phyloP scores from a whole-genome alignment of 2,329 filamentous ascomycete species.

The Pseudocercospora cruenta region DNA sequence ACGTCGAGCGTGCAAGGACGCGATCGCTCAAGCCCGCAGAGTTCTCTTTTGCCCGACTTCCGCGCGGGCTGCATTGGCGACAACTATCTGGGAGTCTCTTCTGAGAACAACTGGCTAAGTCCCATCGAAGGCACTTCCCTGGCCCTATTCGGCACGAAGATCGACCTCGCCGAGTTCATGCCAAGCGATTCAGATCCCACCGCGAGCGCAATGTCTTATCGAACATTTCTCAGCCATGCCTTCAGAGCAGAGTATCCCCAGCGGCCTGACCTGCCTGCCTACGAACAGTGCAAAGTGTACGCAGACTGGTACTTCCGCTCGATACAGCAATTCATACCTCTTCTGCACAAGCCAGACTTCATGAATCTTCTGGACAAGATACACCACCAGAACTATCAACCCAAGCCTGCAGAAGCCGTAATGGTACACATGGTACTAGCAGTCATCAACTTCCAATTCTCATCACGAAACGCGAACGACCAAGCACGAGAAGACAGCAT shows the following conservation, averaged over 20 bases:
- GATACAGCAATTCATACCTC: slow-evolving; percentile 71
- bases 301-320: slow-evolving; percentile 76
- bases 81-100: slow-evolving; percentile 68
- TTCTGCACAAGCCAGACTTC: slow-evolving; percentile 77
- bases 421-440: slow-evolving; percentile 79
- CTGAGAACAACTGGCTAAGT: slow-evolving; percentile 67
- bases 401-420: slow-evolving; percentile 67
- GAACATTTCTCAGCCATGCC: slow-evolving; percentile 68
- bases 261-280: slow-evolving; percentile 64
- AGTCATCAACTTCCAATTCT: slow-evolving; percentile 76
- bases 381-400: slow-evolving; percentile 70
- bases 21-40: slow-evolving; percentile 23
- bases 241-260: slow-evolving; percentile 62
- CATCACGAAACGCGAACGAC: slow-evolving; percentile 66
- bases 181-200: slow-evolving; percentile 68
- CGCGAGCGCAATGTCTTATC: slow-evolving; percentile 66
- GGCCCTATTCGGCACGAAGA: slow-evolving; percentile 77
- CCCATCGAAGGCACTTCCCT: slow-evolving; percentile 75
- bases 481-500: slow-evolving; percentile 68
- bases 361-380: slow-evolving; percentile 68
- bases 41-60: slow-evolving; percentile 49
- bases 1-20: neutral
- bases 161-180: slow-evolving; percentile 75
- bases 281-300: slow-evolving; percentile 68
- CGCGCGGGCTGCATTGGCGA: slow-evolving; percentile 56